Evolutionary conservation across 805 yeast species (phyloP), one percentile per base, ranked within the genome.

Genomic region (Candida ulmi): DNA sequence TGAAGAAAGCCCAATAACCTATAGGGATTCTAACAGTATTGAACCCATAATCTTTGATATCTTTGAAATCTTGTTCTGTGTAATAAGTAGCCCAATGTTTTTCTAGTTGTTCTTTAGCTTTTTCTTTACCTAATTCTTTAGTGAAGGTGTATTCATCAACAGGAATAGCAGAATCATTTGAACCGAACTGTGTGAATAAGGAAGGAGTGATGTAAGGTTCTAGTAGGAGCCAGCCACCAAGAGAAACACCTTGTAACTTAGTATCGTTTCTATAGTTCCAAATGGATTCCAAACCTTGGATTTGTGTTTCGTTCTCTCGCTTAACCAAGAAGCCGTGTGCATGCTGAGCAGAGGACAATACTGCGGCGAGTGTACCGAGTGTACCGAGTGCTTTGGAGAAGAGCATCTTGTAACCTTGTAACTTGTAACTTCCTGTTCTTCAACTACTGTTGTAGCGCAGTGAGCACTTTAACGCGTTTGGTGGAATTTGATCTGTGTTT

Each of bases 1-100:
- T 54, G 35, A 70, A 56, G 60, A 85, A 87, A 9, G 96, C 96
- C 98, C 98, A 91, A 66, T 90, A 90, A 11, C 96, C 96, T 40
- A 90, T 76, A 33, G 98, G 97, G 43, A 90, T 82, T 54, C 97
- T 78, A 17, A 88, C 96, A 48, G 82, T 69, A 62, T 90, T 91
- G 47, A 90, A 69, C 2, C 96, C 96, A 40, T 68, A 68, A 11
- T 51, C 54, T 5, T 71, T 69, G 38, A 90, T 85, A 39, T 67
- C 56, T 36, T 61, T 48, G 52, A 91, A 80, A 60, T 90, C 96
- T 17, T 60, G 53, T 60, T 84, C 95, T 8, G 81, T 79, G 57
- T 77, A 74, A 78, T 84, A 90, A 13, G 84, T 66, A 35, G 67
- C 58, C 96, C 96, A 90, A 64, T 90, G 98, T 27, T 71, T 52